These are phyloP conservation scores for Mucor indicus DNA, from an alignment of 371 early-diverging fungal species.

Conservation along the genomic window DNA sequence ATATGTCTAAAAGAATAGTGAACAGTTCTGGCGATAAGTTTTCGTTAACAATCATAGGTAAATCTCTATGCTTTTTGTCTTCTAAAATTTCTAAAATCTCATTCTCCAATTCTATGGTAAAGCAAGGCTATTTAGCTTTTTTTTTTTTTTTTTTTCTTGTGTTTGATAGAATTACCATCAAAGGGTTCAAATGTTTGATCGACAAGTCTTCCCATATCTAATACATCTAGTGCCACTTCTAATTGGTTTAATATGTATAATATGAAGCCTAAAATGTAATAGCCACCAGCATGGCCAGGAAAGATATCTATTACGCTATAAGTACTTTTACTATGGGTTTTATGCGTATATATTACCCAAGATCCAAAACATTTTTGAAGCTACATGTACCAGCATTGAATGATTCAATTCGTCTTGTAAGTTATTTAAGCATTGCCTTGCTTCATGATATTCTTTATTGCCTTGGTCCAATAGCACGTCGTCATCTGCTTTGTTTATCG, in stretches of 20 bases:
- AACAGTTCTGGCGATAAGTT: conserved; percentile 41
- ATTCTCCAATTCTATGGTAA: conserved; percentile 41
- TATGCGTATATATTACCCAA: conserved; percentile 35
- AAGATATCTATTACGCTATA: conserved; percentile 34
- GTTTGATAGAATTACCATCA: conserved; percentile 27
- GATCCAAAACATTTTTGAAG: conserved; percentile 53
- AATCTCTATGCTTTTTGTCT: conserved; percentile 40
- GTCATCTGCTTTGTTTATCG: conserved; percentile 28
- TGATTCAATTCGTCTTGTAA: conserved; percentile 47
- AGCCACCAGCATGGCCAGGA: conserved; percentile 56
- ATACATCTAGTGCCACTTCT: conserved; percentile 45
- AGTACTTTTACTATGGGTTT: no score
- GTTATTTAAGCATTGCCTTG: conserved; percentile 39
- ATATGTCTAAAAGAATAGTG: conserved; percentile 45
- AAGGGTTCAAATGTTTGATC: conserved; percentile 54
- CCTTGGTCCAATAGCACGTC: conserved; percentile 38
- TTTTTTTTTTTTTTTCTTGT: background rate
- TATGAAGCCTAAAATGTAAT: conserved; percentile 53
- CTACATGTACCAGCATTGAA: conserved; percentile 40
- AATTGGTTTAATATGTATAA: conserved; percentile 49
- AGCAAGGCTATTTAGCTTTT: background rate
- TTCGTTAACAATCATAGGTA: conserved; percentile 38
- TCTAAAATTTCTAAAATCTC: conserved; percentile 44
- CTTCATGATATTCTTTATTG: conserved; percentile 41
- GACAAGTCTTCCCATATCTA: conserved; percentile 49